Evolutionary conservation across 179 eudicot genomes (phyloP), one percentile per base, ranked within the genome.

Genomic region (Silene noctiflora): DNA sequence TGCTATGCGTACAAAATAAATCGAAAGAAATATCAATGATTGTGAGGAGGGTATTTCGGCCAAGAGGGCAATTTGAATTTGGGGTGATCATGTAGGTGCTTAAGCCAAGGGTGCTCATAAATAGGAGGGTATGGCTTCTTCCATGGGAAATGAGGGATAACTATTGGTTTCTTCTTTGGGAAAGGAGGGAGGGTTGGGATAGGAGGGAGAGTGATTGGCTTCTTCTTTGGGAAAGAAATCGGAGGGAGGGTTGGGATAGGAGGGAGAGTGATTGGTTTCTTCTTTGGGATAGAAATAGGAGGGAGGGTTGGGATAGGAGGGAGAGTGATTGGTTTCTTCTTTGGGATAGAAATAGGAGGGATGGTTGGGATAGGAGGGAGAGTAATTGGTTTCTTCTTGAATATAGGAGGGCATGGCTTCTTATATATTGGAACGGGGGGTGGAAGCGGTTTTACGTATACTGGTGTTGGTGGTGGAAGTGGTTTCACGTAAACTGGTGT

Each of bases 71-170:
- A 0, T 51, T 70, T 70, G 20, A 74, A 75, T 46, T 79, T 78
- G 20, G 39, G 80, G 77, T 69, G 19, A 53, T 53, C 59, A 4
- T 44, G 25, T 24, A 55, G 73, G 67, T 72, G 58, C 77, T 63
- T 68, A 5, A 74, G 63, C 13, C 48, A 73, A 48, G 82, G 75
- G 3, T 78, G 75, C n/a, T 31, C 68, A 21, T 80, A 73, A 53
- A 83, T 76, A 8, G 79, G 82, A 73, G 80, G 85, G 35, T 74
- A 75, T 17, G 79, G 79, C 65, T 20, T 22, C 65, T 60, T 60
- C 66, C 29, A 3, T 3, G 80, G 78, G 0, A 79, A 9, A 13
- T 63, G 78, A 0, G 82, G 82, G 14, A 71, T 29, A 46, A 21
- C 4, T 31, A 48, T 46, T 13, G 19, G 61, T 51, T 70, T 70